A percentile compares a stretch with the other conserved stretches of the same genome.
Evolutionary conservation across 768 basidiomycete genomes (phyloP).

Genomic region (Postia placenta): DNA sequence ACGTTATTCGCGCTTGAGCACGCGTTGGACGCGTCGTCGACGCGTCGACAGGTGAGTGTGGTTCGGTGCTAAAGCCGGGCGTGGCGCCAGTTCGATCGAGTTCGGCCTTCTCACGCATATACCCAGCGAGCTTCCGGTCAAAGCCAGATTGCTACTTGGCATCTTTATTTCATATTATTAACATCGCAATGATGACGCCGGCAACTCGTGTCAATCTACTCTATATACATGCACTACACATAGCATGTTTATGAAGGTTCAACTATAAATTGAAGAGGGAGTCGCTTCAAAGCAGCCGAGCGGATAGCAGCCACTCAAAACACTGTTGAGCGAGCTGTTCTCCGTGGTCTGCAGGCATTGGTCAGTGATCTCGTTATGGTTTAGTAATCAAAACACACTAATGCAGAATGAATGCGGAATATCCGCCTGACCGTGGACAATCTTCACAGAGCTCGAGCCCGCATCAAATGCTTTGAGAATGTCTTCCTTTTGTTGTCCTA

Average conservation of each 20-base stretch:
- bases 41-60: background rate
- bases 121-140: too few species aligned
- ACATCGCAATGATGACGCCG: too few species aligned
- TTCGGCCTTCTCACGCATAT: too few species aligned
- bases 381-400: conserved; percentile 34
- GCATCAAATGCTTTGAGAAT: conserved; percentile 38
- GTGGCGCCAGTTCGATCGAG: too few species aligned
- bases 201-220: too few species aligned
- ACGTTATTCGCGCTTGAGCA: background rate
- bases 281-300: conserved; percentile 6
- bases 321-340: conserved; percentile 45
- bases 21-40: background rate
- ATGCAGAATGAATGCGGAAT: conserved; percentile 75
- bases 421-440: conserved; percentile 39
- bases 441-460: conserved; percentile 24
- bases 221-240: too few species aligned
- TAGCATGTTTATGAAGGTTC: too few species aligned
- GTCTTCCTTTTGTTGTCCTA: conserved; percentile 46
- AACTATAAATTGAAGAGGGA: background rate
- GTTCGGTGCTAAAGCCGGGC: too few species aligned
- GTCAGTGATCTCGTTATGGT: background rate
- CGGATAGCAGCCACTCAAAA: conserved; percentile 32
- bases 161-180: too few species aligned
- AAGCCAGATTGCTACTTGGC: too few species aligned
- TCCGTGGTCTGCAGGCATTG: conserved; percentile 40